Percentiles rank a stretch among this genome's conserved stretches.
These are phyloP conservation scores for Backusella macrospora DNA, from an alignment of 192 early-diverging fungal species.

Conservation along the genomic window DNA sequence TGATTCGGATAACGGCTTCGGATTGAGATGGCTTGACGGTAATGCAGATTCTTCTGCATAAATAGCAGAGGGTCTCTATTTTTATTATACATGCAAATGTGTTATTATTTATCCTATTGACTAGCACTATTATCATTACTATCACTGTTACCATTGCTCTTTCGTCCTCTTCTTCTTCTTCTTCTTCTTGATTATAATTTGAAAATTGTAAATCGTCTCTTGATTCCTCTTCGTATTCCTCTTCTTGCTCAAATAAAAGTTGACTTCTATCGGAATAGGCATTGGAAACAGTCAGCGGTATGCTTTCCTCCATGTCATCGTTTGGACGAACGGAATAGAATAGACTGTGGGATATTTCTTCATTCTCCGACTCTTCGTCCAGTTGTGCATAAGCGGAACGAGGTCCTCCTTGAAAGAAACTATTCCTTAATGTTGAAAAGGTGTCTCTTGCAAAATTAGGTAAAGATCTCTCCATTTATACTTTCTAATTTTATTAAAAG, in stretches of 20 bases:
- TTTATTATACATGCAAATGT: neutral
- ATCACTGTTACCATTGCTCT: neutral
- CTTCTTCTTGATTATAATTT: conserved; percentile 19
- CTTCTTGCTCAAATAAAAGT: conserved; percentile 32
- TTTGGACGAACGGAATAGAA: conserved; percentile 37
- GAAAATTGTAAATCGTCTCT: conserved; percentile 9
- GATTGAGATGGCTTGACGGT: conserved; percentile 34
- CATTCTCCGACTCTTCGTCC: conserved; percentile 38
- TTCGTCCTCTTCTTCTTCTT: conserved; percentile 26
- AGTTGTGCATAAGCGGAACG: conserved; percentile 27
- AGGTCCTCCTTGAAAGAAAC: conserved; percentile 17
- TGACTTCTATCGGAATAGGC: conserved; percentile 40
- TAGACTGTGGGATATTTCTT: conserved; percentile 31
- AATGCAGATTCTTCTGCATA: conserved; percentile 53
- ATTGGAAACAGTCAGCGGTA: conserved; percentile 35
- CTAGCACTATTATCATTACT: neutral
- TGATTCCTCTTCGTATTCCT: conserved; percentile 17
- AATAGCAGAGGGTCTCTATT: conserved; percentile 55
- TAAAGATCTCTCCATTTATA: conserved; percentile 33
- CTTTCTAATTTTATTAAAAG: neutral
- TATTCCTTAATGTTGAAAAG: conserved; percentile 16
- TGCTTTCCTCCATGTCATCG: conserved; percentile 28
- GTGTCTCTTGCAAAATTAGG: conserved; percentile 27
- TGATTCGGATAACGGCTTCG: conserved; percentile 48
- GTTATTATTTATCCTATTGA: neutral